Evolutionary conservation across 1,139 yeast genomes (phyloP), one percentile per base, ranked within the genome.

Genomic region (Taiozyma onychis): DNA sequence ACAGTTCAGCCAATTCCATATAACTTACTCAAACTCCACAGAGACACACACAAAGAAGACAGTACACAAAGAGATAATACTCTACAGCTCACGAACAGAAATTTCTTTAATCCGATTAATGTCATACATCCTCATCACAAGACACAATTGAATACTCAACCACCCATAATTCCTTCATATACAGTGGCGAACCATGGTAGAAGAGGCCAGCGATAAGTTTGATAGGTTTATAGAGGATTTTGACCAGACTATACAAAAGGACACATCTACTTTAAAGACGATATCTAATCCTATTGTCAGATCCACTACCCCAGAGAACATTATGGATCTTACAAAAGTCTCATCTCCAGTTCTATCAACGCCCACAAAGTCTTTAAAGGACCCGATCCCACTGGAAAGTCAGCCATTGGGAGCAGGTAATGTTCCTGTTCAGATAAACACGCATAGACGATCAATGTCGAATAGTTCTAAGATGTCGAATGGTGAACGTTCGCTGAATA

Each of bases 171-270:
- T 24, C 26, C 2, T 24, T 13, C 11, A 11, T 11, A 9, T 10
- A 28, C 34, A 30, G n/a, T 27, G 9, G 13, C 13, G 14, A 30
- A 35, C 11, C 14, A 35, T 37, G 41, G 14, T 14, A 18, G 41
- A 37, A 37, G 41, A 37, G 13, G 41, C 14, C 22, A 37, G 41
- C 22, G 56, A 48, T 42, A 59, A 58, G 47, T 61, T 61, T 37
- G 65, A 61, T 41, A 48, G 52, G 44, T 61, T 61, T 48, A 60
- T 61, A 39, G 52, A 57, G 43, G 56, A 58, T 45, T 60, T 59
- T 26, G 65, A 61, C 42, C 47, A 51, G 45, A 48, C 47, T 8
- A 47, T 61, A 22, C 53, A 57, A 47, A 61, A 58, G 16, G 65
- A 61, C 41, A 61, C 65, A 1, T 61, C 65, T 2, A 54, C 62